A percentile compares a stretch with the other conserved stretches of the same genome.
These are phyloP conservation scores for Danielia reshetovae DNA, from an alignment of 805 yeast genomes.

Conservation along the genomic window DNA sequence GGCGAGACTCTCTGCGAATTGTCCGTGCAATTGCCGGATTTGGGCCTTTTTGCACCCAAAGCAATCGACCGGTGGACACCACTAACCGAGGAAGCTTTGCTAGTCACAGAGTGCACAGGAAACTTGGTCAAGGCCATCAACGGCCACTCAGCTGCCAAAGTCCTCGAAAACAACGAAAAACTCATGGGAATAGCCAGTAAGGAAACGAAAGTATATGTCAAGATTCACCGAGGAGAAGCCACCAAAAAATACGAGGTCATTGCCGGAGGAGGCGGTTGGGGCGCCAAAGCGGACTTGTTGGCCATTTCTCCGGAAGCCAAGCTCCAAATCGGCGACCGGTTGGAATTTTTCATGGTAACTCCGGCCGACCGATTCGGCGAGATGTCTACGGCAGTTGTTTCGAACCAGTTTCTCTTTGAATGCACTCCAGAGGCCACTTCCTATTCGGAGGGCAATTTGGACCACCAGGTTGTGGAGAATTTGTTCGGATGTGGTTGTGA, in stretches of 20 bases:
- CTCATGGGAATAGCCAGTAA: constrained; percentile 39
- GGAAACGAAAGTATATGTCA: constrained; percentile 41
- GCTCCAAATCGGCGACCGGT: constrained; percentile 39
- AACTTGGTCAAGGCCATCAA: constrained; percentile 59
- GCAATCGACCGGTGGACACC: constrained; percentile 33
- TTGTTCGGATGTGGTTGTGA: constrained; percentile 19
- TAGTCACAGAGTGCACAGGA: constrained; percentile 48
- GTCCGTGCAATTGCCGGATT: constrained; percentile 20
- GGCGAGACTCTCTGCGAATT: constrained; percentile 31
- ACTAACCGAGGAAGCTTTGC: constrained; percentile 25
- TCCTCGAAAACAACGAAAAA: constrained; percentile 42
- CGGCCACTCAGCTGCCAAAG: constrained; percentile 52
- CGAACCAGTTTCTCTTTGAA: constrained; percentile 22
- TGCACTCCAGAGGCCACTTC: constrained; percentile 29
- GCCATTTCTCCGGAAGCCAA: constrained; percentile 59
- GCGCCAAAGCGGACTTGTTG: constrained; percentile 61
- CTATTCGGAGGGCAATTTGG: constrained; percentile 10
- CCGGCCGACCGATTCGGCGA: constrained; percentile 26
- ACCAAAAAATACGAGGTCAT: constrained; percentile 44
- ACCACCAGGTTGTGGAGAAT: constrained; percentile 8
- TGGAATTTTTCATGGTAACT: constrained; percentile 45
- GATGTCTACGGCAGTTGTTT: constrained; percentile 4
- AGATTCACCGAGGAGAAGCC: constrained; percentile 17
- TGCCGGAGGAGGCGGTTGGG: constrained; percentile 81
- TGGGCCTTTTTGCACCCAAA: constrained; percentile 5